These are phyloP conservation scores for Fraxinus quadrangulata DNA, from an alignment of 257 asterid genomes.

Conservation along the genomic window DNA sequence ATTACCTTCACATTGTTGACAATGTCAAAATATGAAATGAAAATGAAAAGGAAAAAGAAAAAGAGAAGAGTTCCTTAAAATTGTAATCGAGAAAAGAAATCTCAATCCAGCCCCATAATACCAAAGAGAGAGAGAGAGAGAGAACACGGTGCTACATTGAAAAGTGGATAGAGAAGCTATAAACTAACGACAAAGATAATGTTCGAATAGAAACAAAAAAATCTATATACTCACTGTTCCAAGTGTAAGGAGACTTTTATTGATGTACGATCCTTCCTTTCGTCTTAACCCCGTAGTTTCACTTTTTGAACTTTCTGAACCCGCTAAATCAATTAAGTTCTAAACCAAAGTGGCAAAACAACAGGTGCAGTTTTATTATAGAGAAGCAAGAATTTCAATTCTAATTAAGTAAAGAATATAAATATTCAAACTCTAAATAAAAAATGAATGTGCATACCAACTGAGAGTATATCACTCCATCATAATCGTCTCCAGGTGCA, in stretches of 20 bases:
- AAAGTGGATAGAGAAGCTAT: slow-evolving; percentile 7
- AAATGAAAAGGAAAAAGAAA: too few relatives aligned
- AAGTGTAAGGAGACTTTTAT: slow-evolving; percentile 96
- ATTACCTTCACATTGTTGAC: slow-evolving; percentile 62
- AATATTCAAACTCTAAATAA: slow-evolving; percentile 19
- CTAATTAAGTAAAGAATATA: slow-evolving; percentile 11
- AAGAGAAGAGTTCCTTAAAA: too few relatives aligned
- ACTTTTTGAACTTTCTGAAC: slow-evolving; percentile 97
- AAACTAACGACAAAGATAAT: background rate
- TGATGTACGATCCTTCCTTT: slow-evolving; percentile 97
- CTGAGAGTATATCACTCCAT: slow-evolving; percentile 95
- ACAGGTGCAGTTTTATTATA: slow-evolving; percentile 8
- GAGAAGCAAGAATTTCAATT: slow-evolving; percentile 10
- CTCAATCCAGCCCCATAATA: background rate
- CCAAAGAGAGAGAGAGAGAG: background rate
- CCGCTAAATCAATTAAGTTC: slow-evolving; percentile 96
- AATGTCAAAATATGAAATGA: slow-evolving; percentile 18
- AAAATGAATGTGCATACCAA: slow-evolving; percentile 56
- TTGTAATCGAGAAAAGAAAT: background rate
- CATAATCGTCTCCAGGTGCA: slow-evolving; percentile 92
- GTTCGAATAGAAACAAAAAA: slow-evolving; percentile 3
- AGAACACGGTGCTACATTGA: background rate
- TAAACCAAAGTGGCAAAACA: slow-evolving; percentile 36
- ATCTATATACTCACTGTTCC: slow-evolving; percentile 75
- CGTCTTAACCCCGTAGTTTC: slow-evolving; percentile 96